A percentile compares a stretch with the other conserved stretches of the same genome.
Evolutionary conservation across 176 grass and related monocot species (phyloP).

Genomic region (Carex parvula): DNA sequence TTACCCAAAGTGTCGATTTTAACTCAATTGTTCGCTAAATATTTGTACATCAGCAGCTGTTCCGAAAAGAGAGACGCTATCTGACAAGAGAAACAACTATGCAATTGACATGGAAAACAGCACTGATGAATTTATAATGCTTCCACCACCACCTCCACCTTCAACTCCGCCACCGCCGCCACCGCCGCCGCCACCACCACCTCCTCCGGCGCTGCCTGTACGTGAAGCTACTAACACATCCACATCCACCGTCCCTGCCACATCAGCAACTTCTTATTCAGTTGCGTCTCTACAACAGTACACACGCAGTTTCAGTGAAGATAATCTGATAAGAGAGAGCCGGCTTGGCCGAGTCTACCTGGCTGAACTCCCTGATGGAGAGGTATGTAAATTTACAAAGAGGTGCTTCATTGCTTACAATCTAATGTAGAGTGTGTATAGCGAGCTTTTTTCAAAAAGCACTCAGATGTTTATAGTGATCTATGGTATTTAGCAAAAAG

Average conservation of each 20-base stretch:
- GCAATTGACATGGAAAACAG: constrained; percentile 57
- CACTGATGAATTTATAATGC: constrained; percentile 40
- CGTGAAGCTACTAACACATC: constrained; percentile 42
- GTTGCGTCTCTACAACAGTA: constrained; percentile 79
- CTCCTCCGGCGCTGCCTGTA: constrained; percentile 26
- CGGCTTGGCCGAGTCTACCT: constrained; percentile 76
- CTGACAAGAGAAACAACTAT: constrained; percentile 50
- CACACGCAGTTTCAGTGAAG: constrained; percentile 77
- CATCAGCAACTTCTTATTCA: constrained; percentile 72
- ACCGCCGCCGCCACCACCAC: constrained; percentile 18
- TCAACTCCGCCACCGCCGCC: constrained; percentile 9
- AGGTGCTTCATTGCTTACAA: not conserved
- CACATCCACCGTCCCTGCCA: constrained; percentile 52
- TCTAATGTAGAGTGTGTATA: not conserved
- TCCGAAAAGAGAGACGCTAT: constrained; percentile 26
- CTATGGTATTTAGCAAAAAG: not conserved
- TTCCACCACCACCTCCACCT: constrained; percentile 32
- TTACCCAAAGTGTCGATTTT: not conserved
- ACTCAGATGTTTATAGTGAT: not conserved
- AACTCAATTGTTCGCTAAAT: not conserved
- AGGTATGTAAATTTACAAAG: constrained; percentile 50
- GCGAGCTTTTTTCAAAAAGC: not conserved
- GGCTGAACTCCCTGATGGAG: constrained; percentile 76
- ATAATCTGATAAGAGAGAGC: constrained; percentile 84
- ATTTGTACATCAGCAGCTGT: constrained; percentile 27